Percentiles rank a stretch among this genome's conserved stretches.
These are phyloP conservation scores for Eutypa lata DNA, from an alignment of 2,329 filamentous ascomycete species.

Conservation along the genomic window DNA sequence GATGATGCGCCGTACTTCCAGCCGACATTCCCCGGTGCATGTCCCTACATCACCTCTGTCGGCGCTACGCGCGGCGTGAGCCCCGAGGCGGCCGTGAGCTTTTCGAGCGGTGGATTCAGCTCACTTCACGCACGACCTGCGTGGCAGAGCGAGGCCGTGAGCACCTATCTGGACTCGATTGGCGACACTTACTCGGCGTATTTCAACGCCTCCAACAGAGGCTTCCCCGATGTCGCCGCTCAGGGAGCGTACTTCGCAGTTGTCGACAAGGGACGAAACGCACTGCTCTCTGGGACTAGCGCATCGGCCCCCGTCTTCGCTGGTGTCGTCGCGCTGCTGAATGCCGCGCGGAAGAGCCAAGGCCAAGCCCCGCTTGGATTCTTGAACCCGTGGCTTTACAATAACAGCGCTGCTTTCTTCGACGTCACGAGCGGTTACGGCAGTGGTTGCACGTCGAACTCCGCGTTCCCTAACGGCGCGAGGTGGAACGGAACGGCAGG, in stretches of 20 bases:
- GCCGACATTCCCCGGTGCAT: constrained; percentile 36
- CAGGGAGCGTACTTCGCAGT: constrained; percentile 50
- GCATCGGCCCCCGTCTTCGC: constrained; percentile 38
- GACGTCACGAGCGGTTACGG: constrained; percentile 27
- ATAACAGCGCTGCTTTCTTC: constrained; percentile 26
- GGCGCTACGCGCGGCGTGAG: constrained; percentile 46
- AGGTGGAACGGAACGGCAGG: constrained; percentile 28
- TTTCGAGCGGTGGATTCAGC: constrained; percentile 38
- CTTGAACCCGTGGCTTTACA: constrained; percentile 30
- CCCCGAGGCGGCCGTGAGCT: constrained; percentile 34
- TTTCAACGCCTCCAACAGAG: constrained; percentile 35
- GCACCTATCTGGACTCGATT: constrained; percentile 33
- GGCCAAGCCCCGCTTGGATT: constrained; percentile 31
- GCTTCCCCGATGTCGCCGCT: constrained; percentile 37
- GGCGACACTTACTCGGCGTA: constrained; percentile 32
- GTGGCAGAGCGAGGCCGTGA: constrained; percentile 31
- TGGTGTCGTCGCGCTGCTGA: constrained; percentile 38
- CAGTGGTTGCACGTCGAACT: constrained; percentile 23
- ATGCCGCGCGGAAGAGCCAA: constrained; percentile 35
- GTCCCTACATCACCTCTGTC: constrained; percentile 56
- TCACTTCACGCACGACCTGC: constrained; percentile 32
- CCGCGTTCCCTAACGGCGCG: constrained; percentile 22
- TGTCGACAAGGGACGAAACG: constrained; percentile 24
- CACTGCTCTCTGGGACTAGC: constrained; percentile 27
- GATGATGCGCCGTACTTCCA: constrained; percentile 36